phyloP scores from a whole-genome alignment of 345 rosid species.

The Dipteronia sinensis region DNA sequence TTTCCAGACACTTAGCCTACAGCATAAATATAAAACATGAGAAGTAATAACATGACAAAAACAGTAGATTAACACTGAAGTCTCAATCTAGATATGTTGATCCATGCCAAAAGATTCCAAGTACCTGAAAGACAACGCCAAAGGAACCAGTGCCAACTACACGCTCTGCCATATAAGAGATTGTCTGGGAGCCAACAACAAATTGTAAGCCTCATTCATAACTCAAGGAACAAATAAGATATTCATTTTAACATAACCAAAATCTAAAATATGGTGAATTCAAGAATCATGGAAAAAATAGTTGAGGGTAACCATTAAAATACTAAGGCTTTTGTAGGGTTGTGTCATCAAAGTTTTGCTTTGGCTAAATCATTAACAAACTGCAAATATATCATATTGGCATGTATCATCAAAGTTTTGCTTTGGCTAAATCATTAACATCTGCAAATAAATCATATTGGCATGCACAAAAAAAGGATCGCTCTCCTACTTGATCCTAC shows the following conservation, averaged over 20 bases:
- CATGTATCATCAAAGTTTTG: no score
- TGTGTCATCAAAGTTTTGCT: neutral
- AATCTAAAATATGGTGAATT: neutral
- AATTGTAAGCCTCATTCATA: neutral
- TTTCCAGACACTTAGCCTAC: conserved; percentile 87
- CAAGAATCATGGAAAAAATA: neutral
- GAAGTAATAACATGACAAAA: conserved; percentile 5
- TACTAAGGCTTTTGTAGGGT: neutral
- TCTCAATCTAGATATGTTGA: neutral
- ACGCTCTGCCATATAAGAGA: conserved; percentile 83
- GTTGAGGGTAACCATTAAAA: neutral
- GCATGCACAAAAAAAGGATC: neutral
- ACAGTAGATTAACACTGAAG: neutral
- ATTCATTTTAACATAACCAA: conserved; percentile 16
- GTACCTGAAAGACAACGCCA: conserved; percentile 92
- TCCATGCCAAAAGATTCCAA: conserved; percentile 6
- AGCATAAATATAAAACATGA: conserved; percentile 13
- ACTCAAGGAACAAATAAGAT: neutral
- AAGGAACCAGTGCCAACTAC: conserved; percentile 90
- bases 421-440: neutral
- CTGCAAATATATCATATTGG: neutral
- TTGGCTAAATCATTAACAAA: neutral
- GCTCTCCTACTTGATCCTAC: neutral
- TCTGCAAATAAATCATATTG: neutral
- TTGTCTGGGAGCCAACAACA: conserved; percentile 46